phyloP scores from a whole-genome alignment of 176 grass and related monocot genomes.

The Zea luxurians region DNA sequence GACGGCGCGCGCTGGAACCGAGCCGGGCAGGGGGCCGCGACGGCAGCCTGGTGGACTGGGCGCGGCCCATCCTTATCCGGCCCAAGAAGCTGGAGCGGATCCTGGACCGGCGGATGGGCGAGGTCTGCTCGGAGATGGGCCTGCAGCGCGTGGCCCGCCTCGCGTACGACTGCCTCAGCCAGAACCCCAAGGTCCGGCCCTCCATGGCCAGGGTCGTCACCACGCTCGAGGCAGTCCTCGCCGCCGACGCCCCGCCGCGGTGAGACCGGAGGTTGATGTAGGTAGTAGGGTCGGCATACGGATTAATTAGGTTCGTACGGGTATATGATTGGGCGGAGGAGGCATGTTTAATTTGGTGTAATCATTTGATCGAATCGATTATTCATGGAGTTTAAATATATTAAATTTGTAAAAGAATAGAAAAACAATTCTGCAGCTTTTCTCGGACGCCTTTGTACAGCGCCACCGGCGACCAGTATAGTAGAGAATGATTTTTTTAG shows the following conservation, averaged over 20 bases:
- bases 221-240: slow-evolving; percentile 54
- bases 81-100: slow-evolving; percentile 54
- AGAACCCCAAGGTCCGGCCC: slow-evolving; percentile 72
- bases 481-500: too few relatives aligned
- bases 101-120: slow-evolving; percentile 56
- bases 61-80: slow-evolving; percentile 67
- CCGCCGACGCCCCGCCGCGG: neutral
- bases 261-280: neutral
- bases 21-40: slow-evolving; percentile 34
- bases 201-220: slow-evolving; percentile 56
- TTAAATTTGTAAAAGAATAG: neutral
- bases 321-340: neutral
- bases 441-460: too few relatives aligned
- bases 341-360: neutral
- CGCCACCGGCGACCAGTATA: too few relatives aligned
- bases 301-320: neutral
- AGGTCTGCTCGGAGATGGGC: neutral
- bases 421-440: neutral
- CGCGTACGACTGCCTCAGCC: slow-evolving; percentile 77
- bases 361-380: neutral
- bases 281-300: neutral
- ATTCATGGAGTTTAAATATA: neutral
- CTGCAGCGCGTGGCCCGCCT: slow-evolving; percentile 54
- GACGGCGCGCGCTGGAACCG: slow-evolving; percentile 62
- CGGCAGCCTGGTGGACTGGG: slow-evolving; percentile 80